Base-by-base conservation (phyloP, 148 eudicot species). In the Heliamphora exappendiculata region DNA sequence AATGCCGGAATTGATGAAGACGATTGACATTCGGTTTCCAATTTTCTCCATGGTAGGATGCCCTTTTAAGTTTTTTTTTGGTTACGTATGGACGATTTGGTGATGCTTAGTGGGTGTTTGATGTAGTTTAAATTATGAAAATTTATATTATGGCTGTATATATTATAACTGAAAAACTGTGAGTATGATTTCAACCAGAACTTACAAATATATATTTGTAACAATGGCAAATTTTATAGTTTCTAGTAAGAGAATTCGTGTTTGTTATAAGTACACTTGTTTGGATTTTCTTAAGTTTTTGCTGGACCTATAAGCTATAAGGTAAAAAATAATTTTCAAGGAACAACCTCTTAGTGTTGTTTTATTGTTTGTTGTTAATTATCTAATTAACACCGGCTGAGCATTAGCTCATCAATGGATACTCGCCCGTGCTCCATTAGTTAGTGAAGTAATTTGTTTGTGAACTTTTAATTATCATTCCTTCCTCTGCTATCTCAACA, bases 1-100 rank as follows among this genome's bases (percentile, higher is more conserved):
- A 0, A 86, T 68, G 3, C 82, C 91, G 0, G 91, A 92, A 75
- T 80, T 90, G 86, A 75, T 94, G 74, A 94, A 86, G 85, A 88
- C 91, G 0, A 73, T 92, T 13, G 76, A 89, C 42, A 78, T 92
- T 84, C 71, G 58, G 50, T 78, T 87, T 34, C 96, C 97, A 10
- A 75, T 94, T 82, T 89, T 85, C 73, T 89, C 87, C 58, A 94
- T 94, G 98, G 98, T 92, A 82, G 34, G 45, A 76, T 72, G 3
- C 11, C 54, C 44, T 20, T 29, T 50, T 49, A 16, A 2, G 47
- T 24, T 41, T 31, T 74, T 20, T 14, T 33, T 7, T 24, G 7
- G 5, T 10, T 33, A 12, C 26, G 58, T 58, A 13, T 74, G 39
- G 34, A 60, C 66, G 29, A 28, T 31, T 60, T 41, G 50, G 31